Evolutionary conservation across 768 basidiomycete species (phyloP).

Genomic region (Filobasidium floriforme): DNA sequence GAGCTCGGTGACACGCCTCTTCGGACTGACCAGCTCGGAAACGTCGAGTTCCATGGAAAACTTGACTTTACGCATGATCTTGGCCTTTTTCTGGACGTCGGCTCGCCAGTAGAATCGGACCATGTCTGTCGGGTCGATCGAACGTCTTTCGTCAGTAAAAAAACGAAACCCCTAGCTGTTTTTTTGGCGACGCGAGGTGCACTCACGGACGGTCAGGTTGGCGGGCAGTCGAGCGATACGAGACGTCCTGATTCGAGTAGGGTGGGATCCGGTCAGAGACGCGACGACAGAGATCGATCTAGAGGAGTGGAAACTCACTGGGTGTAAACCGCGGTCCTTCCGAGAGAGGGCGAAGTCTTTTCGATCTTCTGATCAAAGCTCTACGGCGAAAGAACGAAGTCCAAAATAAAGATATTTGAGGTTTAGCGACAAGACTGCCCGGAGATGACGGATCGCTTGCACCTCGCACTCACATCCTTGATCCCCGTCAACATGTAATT

Average conservation of each 20-base stretch:
- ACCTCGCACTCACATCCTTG: conserved; percentile 64
- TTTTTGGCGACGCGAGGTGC: neutral
- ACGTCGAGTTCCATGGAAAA: conserved; percentile 85
- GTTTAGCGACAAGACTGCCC: too few relatives aligned
- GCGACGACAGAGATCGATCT: too few relatives aligned
- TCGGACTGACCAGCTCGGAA: conserved; percentile 55
- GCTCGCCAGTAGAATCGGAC: conserved; percentile 91
- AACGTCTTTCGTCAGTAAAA: neutral
- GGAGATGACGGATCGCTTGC: too few relatives aligned
- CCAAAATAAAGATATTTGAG: too few relatives aligned
- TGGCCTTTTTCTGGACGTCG: conserved; percentile 78
- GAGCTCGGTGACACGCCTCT: too few relatives aligned
- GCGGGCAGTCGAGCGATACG: conserved; percentile 74
- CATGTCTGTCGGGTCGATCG: conserved; percentile 45
- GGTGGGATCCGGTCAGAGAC: too few relatives aligned
- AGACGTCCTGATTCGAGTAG: conserved; percentile 49
- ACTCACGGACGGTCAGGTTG: conserved; percentile 47
- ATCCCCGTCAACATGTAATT: conserved; percentile 86
- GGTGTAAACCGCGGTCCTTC: conserved; percentile 71
- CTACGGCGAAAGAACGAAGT: too few relatives aligned
- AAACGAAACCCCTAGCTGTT: neutral
- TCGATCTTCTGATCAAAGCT: conserved; percentile 77
- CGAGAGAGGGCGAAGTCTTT: conserved; percentile 72
- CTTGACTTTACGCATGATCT: conserved; percentile 92
- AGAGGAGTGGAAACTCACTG: conserved; percentile 48